Evolutionary conservation across 1,284 basidiomycete genomes (phyloP), one percentile per base, ranked within the genome.

Genomic region (Rhodotorula glutinis): DNA sequence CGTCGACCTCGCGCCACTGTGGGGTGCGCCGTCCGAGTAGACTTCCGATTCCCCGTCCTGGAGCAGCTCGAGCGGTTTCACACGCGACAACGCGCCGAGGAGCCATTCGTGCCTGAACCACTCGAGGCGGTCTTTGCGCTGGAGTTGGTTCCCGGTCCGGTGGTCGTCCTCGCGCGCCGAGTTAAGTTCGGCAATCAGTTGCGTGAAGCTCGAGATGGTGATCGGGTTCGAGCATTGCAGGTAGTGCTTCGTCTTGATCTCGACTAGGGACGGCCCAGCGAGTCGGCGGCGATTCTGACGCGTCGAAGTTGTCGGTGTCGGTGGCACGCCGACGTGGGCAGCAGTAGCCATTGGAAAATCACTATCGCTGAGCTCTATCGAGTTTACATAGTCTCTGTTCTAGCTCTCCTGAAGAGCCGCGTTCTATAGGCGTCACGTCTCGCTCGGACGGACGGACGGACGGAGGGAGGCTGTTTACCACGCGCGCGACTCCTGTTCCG

Each of bases 171-270:
- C 61, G 16, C 40, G 29, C 23, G 51, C 17, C 16, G 53, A 33
- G 27, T 60, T 70, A 25, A 70, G 53, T 27, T 64, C 57, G 46
- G 65, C 57, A 33, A 70, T 47, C 11, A 67, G 57, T 13, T 53
- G 25, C 16, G 52, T 14, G 23, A 70, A 51, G 2, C 38, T 21
- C 17, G 59, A 60, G 56, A 70, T 67, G 52, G 55, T 56, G 65
- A 70, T 38, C 2, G 65, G 27, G 25, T 49, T 59, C 1, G 40
- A 21, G 23, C 38, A 25, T 33, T 70, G 68, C 16, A 62, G 33
- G 41, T 21, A 52, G 29, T 61, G 58, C 16, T 62, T 30, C 2
- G 57, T 29, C 21, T 52, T 44, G 52, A 70, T 61, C 23, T 66
- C 62, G 53, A 57, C 49, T n/a, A 64, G 47, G 10, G 59, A 40